Conservation (phyloP, 208 protist genomes). For the Crithidia brevicula region DNA sequence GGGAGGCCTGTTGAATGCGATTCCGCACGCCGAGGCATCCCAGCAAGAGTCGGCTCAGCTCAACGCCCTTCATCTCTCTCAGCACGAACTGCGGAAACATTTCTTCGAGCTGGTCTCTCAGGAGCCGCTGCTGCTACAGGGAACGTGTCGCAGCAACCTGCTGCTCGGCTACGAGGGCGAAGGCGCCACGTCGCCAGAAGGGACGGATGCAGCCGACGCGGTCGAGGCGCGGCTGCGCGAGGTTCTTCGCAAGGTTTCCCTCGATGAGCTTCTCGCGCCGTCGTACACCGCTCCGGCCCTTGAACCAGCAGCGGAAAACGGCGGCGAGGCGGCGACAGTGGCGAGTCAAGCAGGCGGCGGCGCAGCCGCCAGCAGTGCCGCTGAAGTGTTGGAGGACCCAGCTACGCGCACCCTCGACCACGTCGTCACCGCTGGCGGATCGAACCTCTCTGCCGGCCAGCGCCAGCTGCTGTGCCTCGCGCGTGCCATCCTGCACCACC, state of each 20-base stretch:
- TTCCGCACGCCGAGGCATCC: conserved; percentile 23
- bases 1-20: conserved; percentile 23
- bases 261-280: conserved; percentile 48
- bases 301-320: background rate
- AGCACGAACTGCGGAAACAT: conserved; percentile 69
- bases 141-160: conserved; percentile 96
- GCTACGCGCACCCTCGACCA: conserved; percentile 47
- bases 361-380: background rate
- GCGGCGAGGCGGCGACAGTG: conserved; percentile 4
- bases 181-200: background rate
- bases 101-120: conserved; percentile 98
- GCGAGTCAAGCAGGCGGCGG: background rate
- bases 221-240: conserved; percentile 45
- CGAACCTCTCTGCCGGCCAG: conserved; percentile 95
- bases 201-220: background rate
- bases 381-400: conserved; percentile 1
- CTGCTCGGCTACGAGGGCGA: conserved; percentile 48
- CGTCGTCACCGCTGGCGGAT: conserved; percentile 63
- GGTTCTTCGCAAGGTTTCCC: conserved; percentile 44
- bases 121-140: conserved; percentile 96
- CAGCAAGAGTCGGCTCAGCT: conserved; percentile 9
- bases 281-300: conserved; percentile 1
- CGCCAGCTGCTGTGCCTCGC: conserved; percentile 97
- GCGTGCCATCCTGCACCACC: conserved; percentile 91
- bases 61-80: conserved; percentile 23